phyloP scores from a whole-genome alignment of 805 yeast species.

The Wickerhamiella nectarea region DNA sequence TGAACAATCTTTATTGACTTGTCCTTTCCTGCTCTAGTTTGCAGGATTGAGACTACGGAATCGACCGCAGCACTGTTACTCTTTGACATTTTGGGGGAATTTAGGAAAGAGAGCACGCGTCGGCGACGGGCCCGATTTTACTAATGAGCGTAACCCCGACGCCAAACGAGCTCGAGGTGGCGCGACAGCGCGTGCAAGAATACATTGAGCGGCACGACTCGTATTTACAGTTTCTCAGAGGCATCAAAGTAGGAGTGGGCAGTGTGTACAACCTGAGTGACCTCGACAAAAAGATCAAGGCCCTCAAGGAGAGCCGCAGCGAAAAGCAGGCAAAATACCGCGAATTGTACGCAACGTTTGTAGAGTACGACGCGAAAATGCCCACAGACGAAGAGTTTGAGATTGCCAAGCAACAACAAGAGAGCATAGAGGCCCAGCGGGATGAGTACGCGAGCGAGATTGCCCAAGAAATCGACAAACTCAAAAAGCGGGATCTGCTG shows the following conservation, averaged over 20 bases:
- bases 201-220: neutral
- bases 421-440: too few relatives aligned
- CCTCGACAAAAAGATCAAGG: neutral
- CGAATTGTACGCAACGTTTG: neutral
- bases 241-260: neutral
- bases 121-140: neutral
- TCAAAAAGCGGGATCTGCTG: neutral
- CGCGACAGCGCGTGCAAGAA: neutral
- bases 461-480: neutral
- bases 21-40: constrained; percentile 22
- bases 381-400: too few relatives aligned
- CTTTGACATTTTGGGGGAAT: neutral
- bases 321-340: neutral
- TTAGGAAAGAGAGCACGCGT: neutral
- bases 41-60: constrained; percentile 13
- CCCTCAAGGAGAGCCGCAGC: neutral
- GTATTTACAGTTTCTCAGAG: neutral
- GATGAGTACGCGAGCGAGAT: too few relatives aligned
- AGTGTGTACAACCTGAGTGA: neutral
- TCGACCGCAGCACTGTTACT: constrained; percentile 8
- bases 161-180: neutral
- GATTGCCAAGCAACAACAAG: too few relatives aligned
- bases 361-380: too few relatives aligned
- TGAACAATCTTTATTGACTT: constrained; percentile 23
- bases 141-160: neutral